Evolutionary conservation across 2,329 filamentous ascomycete genomes (phyloP), one percentile per base, ranked within the genome.

Genomic region (Podosphaera fusca): DNA sequence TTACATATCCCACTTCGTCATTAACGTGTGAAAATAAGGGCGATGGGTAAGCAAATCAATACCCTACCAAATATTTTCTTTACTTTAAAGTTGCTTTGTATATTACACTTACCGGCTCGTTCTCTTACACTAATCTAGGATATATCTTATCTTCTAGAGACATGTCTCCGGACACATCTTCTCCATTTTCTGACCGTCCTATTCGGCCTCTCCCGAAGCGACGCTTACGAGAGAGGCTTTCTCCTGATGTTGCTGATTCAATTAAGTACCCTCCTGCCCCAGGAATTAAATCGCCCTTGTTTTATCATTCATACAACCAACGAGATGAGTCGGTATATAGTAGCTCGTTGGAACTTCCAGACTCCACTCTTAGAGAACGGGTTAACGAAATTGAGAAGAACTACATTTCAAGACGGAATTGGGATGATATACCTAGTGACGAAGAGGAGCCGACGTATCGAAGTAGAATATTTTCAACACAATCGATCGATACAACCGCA

Each of bases 151-250:
- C 63, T 62, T 64, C 68, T 70, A 70, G 63, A 63, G 64, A 67
- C 53, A 82, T 83, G 78, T 80, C 79, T 66, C 74, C 81, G 62
- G 87, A 95, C 74, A 84, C 84, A 59, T 76, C 81, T 61, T 92
- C 87, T 59, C 80, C 85, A 59, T 94, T 86, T 68, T 87, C 87
- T 62, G 86, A 94, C 68, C 83, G 92, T 70, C 85, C 90, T 60
- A 98, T 98, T 68, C 84, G 88, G 67, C 92, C 92, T 58, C 74
- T 98, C 59, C 92, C 92, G 49, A 92, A 86, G 71, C 84, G 88
- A 65, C 84, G 86, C 61, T 77, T 98, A 57, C 86, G 89, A 64
- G 88, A 92, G 68, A 82, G 87, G 58, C 75, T 98, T 56, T 89
- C 90, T 36, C 83, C 86, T 59, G 87, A 94, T 68, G 82, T 85